Conservation (phyloP, 2,329 filamentous ascomycete genomes). For the Trichoderma semiorbis region DNA sequence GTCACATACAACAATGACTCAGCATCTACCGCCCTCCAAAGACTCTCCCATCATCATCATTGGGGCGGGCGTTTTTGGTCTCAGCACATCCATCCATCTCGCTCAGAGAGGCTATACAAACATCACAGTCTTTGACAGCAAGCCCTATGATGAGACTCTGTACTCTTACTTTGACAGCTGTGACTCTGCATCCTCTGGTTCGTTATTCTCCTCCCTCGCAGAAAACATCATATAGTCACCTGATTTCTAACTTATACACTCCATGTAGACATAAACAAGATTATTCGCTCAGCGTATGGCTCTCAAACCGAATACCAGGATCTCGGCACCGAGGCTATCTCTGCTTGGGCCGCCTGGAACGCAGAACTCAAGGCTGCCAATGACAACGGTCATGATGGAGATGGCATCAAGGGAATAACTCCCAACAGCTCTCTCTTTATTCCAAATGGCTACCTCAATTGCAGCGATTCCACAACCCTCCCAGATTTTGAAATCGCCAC, state of each 20-base stretch:
- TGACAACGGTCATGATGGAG: conserved; percentile 1
- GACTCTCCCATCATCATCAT: conserved; percentile 23
- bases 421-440: conserved; percentile 28
- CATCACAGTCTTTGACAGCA: conserved; percentile 47
- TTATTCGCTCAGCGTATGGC: conserved; percentile 39
- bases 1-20: background rate
- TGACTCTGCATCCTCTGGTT: conserved; percentile 43
- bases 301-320: conserved; percentile 44
- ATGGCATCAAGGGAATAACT: background rate
- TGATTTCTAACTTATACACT: background rate
- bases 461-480: conserved; percentile 25
- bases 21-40: background rate
- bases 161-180: conserved; percentile 42
- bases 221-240: too few relatives aligned
- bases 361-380: conserved; percentile 30
- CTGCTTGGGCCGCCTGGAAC: conserved; percentile 46
- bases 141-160: conserved; percentile 37
- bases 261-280: conserved; percentile 35
- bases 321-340: conserved; percentile 41
- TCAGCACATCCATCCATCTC: conserved; percentile 34
- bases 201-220: background rate
- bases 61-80: conserved; percentile 33
- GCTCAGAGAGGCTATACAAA: conserved; percentile 41
- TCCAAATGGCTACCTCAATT: conserved; percentile 36
- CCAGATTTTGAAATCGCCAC: conserved; percentile 36